Conservation (phyloP, 768 basidiomycete genomes). For the Termitomyces sp. region DNA sequence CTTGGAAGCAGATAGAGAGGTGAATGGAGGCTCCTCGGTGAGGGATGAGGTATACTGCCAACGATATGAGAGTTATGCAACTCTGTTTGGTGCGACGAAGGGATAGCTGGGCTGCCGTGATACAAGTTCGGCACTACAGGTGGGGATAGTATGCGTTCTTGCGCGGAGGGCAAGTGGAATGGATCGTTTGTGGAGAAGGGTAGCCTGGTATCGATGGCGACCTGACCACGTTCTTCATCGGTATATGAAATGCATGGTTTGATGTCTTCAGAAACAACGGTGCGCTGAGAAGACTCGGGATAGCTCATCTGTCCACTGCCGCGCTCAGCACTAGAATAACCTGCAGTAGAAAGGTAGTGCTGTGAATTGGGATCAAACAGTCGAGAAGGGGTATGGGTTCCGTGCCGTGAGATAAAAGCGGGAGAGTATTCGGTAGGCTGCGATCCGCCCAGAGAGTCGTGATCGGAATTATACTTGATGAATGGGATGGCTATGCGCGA, state of each 20-base stretch:
- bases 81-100: neutral
- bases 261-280: slow-evolving; percentile 1
- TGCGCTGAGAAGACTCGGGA: slow-evolving; percentile 20
- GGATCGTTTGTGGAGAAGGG: neutral
- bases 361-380: neutral
- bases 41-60: neutral
- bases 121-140: neutral
- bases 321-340: neutral
- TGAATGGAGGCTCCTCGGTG: neutral
- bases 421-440: neutral
- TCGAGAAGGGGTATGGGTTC: neutral
- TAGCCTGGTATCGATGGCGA: neutral
- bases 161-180: neutral
- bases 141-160: neutral
- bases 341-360: neutral
- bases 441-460: neutral
- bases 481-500: neutral
- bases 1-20: neutral
- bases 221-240: neutral
- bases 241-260: neutral
- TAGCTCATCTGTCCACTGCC: slow-evolving; percentile 6
- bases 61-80: neutral
- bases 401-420: neutral
- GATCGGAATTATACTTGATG: slow-evolving; percentile 1
- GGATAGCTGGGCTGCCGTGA: neutral